Base-by-base conservation (phyloP, 345 rosid genomes). In the Tarenaya hassleriana region DNA sequence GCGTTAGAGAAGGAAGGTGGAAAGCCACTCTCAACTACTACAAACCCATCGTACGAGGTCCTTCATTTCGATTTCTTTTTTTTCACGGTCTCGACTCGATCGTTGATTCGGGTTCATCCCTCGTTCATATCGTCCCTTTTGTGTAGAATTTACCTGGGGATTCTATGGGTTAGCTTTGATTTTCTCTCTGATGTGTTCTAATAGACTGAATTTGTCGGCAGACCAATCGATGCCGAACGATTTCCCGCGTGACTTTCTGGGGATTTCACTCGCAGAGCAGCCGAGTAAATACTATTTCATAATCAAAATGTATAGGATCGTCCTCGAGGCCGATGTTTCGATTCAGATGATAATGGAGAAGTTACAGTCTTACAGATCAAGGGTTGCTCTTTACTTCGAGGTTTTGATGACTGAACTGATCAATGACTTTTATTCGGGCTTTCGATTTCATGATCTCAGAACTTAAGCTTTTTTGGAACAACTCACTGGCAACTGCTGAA, bases 341-440 rank as follows among this genome's bases (percentile, higher is more conserved):
- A 82, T 91, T 64, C 96, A 84, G 54, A 61, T 63, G 39, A 87
- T 87, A 19, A 91, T 91, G 98, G 98, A 91, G 82, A 91, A 84
- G 61, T 73, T 91, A 69, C 96, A 91, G 53, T 87, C 95, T 51
- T 87, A 84, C 64, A 87, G 77, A 68, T 79, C 91, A 0, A 80
- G 86, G 47, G 75, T 84, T 7, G 79, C 92, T 0, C 84, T 91
- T 44, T 72, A 73, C 52, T 79, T 82, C 49, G 98, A 91, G 84
- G 88, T 86, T 57, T 58, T 34, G 1, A 5, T 4, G n/a, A n/a
- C n/a, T 12, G 18, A 15, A 3, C 34, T 49, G 11, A 2, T 15
- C 8, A 29, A 10, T 17, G 4, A 34, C 20, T 24, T 20, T 33
- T 14, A 1, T 33, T 44, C 51, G 33, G 16, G n/a, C n/a, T 15